Conservation (phyloP, 169 alveolate genomes). For the Plasmodium vivax region DNA sequence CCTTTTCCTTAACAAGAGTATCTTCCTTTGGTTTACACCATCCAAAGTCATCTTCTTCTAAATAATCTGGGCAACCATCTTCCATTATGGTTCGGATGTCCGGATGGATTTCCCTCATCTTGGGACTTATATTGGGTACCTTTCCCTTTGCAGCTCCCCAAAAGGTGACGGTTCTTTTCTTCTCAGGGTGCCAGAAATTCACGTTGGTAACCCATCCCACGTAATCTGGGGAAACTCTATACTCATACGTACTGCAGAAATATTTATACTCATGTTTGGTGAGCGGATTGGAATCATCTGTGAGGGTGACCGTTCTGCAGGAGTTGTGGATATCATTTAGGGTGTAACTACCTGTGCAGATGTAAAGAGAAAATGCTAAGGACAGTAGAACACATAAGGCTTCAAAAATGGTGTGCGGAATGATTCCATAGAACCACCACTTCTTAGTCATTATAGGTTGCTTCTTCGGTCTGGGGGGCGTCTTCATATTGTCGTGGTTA, state of each 20-base stretch:
- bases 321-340: conserved; percentile 80
- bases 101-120: conserved; percentile 47
- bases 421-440: conserved; percentile 93
- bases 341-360: conserved; percentile 88
- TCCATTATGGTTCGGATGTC: conserved; percentile 78
- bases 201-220: conserved; percentile 92
- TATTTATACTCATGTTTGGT: conserved; percentile 75
- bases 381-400: conserved; percentile 88
- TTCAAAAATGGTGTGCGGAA: conserved; percentile 92
- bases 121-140: conserved; percentile 51
- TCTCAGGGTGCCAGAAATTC: conserved; percentile 85
- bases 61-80: conserved; percentile 29
- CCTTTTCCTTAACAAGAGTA: conserved; percentile 5
- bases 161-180: conserved; percentile 79
- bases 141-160: conserved; percentile 90
- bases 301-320: conserved; percentile 77
- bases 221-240: conserved; percentile 81
- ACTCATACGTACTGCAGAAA: conserved; percentile 90
- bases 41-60: conserved; percentile 77
- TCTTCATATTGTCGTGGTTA: conserved; percentile 89
- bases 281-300: conserved; percentile 32
- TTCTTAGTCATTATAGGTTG: conserved; percentile 92
- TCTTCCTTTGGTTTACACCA: conserved; percentile 73
- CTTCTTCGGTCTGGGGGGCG: conserved; percentile 90
- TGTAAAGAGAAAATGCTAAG: conserved; percentile 88